Percentiles rank a stretch among this genome's conserved stretches.
These are phyloP conservation scores for Fraxinus paxiana DNA, from an alignment of 305 asterid species.

Conservation along the genomic window DNA sequence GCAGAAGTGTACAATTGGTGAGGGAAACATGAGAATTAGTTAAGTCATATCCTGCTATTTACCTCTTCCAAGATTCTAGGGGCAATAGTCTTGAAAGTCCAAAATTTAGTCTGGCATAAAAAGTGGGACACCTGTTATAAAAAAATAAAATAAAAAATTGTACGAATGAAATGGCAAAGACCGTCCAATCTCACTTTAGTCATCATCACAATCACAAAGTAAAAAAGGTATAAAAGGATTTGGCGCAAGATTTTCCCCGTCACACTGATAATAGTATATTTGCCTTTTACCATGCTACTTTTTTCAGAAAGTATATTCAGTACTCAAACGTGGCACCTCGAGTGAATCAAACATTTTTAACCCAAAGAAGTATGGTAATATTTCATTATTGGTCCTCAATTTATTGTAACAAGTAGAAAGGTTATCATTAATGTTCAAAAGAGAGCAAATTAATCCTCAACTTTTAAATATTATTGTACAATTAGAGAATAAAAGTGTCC, in stretches of 20 bases:
- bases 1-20: no score
- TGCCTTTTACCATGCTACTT: background rate
- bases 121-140: no score
- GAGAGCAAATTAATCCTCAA: background rate
- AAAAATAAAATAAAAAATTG: no score
- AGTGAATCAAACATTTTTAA: background rate
- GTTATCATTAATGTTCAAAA: background rate
- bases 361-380: background rate
- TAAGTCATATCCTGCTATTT: no score
- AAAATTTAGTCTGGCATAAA: no score
- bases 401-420: background rate
- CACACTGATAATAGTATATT: background rate
- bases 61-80: no score
- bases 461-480: no score
- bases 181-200: background rate
- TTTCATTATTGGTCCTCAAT: background rate
- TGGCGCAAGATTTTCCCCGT: background rate
- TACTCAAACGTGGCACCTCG: background rate
- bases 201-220: background rate
- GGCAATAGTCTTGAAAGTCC: no score
- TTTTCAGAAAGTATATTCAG: background rate
- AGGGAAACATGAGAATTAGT: no score
- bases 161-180: background rate
- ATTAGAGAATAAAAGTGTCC: no score
- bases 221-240: background rate